Percentiles rank a stretch among this genome's conserved stretches.
Evolutionary conservation across 2,329 filamentous ascomycete genomes (phyloP).

Genomic region (Trichophyton rubrum): DNA sequence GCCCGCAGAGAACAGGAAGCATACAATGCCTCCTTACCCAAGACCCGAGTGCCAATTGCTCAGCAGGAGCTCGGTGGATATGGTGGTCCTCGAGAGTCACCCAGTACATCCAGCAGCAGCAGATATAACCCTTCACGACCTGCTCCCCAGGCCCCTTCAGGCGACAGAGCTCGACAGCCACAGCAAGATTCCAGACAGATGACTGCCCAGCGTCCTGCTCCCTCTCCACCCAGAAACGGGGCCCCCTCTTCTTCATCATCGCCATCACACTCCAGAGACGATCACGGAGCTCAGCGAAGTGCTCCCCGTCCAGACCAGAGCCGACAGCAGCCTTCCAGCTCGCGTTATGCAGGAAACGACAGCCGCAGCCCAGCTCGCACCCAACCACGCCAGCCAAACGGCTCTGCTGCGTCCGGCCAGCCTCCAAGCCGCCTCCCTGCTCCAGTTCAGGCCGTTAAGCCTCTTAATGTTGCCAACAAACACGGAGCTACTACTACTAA

Average conservation of each 20-base stretch:
- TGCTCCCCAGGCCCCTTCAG: constrained; percentile 62
- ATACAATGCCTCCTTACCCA: constrained; percentile 80
- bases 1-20: constrained; percentile 66
- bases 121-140: constrained; percentile 78
- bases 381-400: constrained; percentile 32
- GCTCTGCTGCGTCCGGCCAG: constrained; percentile 33
- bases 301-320: constrained; percentile 24
- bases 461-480: constrained; percentile 64
- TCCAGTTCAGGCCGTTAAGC: constrained; percentile 53
- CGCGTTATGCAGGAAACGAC: constrained; percentile 20
- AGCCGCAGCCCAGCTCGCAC: constrained; percentile 27
- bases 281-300: constrained; percentile 24
- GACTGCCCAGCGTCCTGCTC: constrained; percentile 67
- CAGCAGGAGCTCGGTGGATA: constrained; percentile 81
- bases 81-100: constrained; percentile 40
- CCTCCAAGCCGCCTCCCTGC: constrained; percentile 48
- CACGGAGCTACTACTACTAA: constrained; percentile 33
- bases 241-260: neutral
- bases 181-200: constrained; percentile 42
- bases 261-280: constrained; percentile 14
- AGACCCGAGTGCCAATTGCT: constrained; percentile 65
- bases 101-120: constrained; percentile 35
- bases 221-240: constrained; percentile 47
- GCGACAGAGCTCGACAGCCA: constrained; percentile 31
- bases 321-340: constrained; percentile 21